Conservation (phyloP, 257 asterid species). For the Mitragyna speciosa region DNA sequence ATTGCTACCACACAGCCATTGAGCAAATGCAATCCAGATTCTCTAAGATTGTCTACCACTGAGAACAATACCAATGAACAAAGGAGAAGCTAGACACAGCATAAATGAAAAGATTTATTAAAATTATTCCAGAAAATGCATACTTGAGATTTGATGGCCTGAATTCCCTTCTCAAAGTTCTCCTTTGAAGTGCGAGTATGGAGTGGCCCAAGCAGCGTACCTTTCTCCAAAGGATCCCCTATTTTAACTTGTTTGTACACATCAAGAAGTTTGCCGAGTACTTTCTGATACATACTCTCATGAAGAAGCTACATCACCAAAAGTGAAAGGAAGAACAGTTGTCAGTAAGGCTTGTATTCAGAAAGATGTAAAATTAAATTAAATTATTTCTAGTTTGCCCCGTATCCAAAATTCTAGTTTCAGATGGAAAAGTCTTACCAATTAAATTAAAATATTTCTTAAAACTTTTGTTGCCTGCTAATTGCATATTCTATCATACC, state of each 20-base stretch:
- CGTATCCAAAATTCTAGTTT: not conserved
- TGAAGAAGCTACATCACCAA: slow-evolving; percentile 70
- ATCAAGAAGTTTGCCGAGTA: slow-evolving; percentile 67
- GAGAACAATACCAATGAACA: not conserved
- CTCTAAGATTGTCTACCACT: not conserved
- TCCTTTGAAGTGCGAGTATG: slow-evolving; percentile 74
- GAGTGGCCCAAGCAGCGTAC: slow-evolving; percentile 88
- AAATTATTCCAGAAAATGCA: slow-evolving; percentile 3
- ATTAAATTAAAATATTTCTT: not conserved
- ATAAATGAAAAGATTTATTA: not conserved
- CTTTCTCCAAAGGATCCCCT: slow-evolving; percentile 90
- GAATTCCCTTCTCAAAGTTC: slow-evolving; percentile 73
- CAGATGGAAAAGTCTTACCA: not conserved
- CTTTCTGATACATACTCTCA: slow-evolving; percentile 74
- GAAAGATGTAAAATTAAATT: not conserved
- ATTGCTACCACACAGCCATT: not conserved
- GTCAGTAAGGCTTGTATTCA: not conserved
- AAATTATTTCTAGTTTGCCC: no score
- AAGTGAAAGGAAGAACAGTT: slow-evolving; percentile 4
- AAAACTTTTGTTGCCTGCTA: not conserved
- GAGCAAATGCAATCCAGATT: not conserved
- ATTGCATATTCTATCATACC: slow-evolving; percentile 46
- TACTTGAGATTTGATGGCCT: slow-evolving; percentile 82
- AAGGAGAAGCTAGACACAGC: not conserved
- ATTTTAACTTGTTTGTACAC: slow-evolving; percentile 87